Base-by-base conservation (phyloP, 2,329 filamentous ascomycete genomes). In the Botrytis sinoallii region DNA sequence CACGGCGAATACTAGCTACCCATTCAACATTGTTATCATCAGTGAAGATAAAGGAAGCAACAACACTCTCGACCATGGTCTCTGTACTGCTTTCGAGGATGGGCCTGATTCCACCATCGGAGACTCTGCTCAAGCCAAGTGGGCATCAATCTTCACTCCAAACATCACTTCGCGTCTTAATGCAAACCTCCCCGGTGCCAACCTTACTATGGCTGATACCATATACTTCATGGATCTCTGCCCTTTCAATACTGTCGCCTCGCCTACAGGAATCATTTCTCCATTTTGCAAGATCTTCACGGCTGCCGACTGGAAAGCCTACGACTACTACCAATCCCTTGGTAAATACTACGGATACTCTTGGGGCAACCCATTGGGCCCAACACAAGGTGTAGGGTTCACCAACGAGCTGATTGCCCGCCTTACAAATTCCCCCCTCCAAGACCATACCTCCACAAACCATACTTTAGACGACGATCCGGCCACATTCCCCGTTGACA, bases 181-280 rank as follows among this genome's bases (percentile, higher is more conserved):
- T 80, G 78, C 83, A 22, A 88, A 91, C 75, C 85, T 98, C 0
- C 87, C 86, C 0, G 92, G 92, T 3, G 90, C 88, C 8, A 89
- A 92, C 75, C 81, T 97, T 60, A 88, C 87, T 4, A 80, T 85
- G 20, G 79, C 84, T 1, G 90, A 95, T 48, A 88, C 90, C 0
- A 84, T 94, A 73, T 88, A 87, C 73, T 81, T 98, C 48, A 97
- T 98, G 94, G 94, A 97, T 78, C 85, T 97, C 75, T 98, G 95
- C 79, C 91, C 95, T 0, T 97, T 94, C 83, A 88, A 92, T 77
- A 95, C 93, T 0, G 89, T 97, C n/a, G 89, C 91, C 14, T 85
- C 88, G 9, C 79, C 83, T 0, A 83, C 86, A 4, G 87, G 84
- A 7, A 85, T 82, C 7, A 81, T 91, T 16, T 94, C 93, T 0